Base-by-base conservation (phyloP, 2,329 filamentous ascomycete species). In the Colletotrichum higginsianum region DNA sequence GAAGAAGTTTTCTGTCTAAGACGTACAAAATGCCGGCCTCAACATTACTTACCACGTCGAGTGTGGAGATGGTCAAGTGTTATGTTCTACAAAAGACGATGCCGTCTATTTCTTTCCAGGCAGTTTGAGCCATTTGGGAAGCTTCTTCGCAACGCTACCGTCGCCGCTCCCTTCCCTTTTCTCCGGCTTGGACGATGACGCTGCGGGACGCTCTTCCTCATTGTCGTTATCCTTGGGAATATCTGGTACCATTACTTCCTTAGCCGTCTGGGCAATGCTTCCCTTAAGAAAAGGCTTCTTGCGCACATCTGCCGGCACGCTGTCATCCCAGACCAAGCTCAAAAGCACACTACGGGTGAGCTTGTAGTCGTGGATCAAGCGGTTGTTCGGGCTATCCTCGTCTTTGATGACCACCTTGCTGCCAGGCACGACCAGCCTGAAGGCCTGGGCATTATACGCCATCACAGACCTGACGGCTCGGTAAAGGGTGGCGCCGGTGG, bases 401-500 rank as follows among this genome's bases (percentile, higher is more conserved):
- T 90, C 86, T 38, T 80, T 80, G 73, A 89, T 85, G 26, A 82
- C 77, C 7, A 84, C 84, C 69, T 86, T 89, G 38, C 84, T 82
- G 16, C 88, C 89, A 0, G 90, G 86, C 58, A 92, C 88, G 40
- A 91, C 89, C 38, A 99, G 86, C 69, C 89, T 89, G 80, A 98
- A 98, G 0, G 88, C 87, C 74, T 94, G 88, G 2, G 85, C 82
- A 8, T 86, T 84, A 67, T 89, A 81, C 1, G 90, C 88, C 80
- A 99, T 91, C 73, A 96, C 90, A 53, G 85, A 86, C 63, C 90
- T 86, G 21, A 98, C 93, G 74, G 93, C 94, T 16, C 86, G 84
- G 82, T 98, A 94, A 2, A 99, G 84, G 61, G 89, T 88, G 3
- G 87, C 86, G 1, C 92, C 93, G 0, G 93, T 94, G 64, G 95